Evolutionary conservation across 2,329 filamentous ascomycete species (phyloP).

Genomic region (Ascomycota sp.): DNA sequence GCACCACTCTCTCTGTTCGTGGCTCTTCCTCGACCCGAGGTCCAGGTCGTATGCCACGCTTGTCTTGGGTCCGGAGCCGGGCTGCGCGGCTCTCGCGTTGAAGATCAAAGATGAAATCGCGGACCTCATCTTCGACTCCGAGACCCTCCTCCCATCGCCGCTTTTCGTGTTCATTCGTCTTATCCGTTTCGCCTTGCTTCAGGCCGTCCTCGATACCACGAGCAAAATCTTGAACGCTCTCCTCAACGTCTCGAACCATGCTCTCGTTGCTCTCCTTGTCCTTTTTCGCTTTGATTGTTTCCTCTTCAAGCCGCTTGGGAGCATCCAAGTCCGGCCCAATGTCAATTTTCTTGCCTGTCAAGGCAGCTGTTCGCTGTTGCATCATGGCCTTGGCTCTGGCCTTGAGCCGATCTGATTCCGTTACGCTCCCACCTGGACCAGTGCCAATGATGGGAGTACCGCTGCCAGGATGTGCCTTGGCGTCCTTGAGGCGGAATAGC

Average conservation of each 20-base stretch:
- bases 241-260: conserved; percentile 93
- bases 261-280: conserved; percentile 89
- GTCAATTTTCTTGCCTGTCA: conserved; percentile 68
- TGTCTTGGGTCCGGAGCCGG: conserved; percentile 42
- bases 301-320: conserved; percentile 71
- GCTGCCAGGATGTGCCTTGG: conserved; percentile 72
- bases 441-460: conserved; percentile 73
- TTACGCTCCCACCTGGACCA: conserved; percentile 74
- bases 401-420: conserved; percentile 85
- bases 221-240: conserved; percentile 79
- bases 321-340: conserved; percentile 48
- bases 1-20: conserved; percentile 15
- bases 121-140: conserved; percentile 89
- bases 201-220: conserved; percentile 69
- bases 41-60: conserved; percentile 21
- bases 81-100: conserved; percentile 68
- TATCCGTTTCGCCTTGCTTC: conserved; percentile 58
- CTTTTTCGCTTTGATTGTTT: conserved; percentile 57
- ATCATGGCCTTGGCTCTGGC: conserved; percentile 94
- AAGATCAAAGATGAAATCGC: conserved; percentile 94
- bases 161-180: conserved; percentile 69
- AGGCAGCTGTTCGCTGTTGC: conserved; percentile 85
- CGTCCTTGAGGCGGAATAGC: conserved; percentile 81
- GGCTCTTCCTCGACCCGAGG: conserved; percentile 22
- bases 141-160: conserved; percentile 90